Evolutionary conservation across 106 monocot genomes (phyloP).

Genomic region (Dioscorea alata): DNA sequence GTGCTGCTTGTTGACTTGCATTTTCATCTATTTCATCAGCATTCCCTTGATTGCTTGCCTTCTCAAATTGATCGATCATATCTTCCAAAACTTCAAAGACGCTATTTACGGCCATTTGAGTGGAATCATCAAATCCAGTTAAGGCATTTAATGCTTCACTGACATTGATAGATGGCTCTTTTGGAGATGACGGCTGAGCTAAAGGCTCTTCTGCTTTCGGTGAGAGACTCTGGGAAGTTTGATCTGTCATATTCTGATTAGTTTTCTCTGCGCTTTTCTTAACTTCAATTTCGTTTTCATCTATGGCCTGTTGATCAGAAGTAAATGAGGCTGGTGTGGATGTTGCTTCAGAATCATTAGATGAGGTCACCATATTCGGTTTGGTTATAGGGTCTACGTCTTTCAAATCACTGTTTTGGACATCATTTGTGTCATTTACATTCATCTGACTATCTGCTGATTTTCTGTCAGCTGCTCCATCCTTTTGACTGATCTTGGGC

Average conservation of each 20-base stretch:
- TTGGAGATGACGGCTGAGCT: slow-evolving; percentile 16
- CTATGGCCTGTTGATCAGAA: slow-evolving; percentile 8
- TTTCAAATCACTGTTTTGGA: slow-evolving; percentile 18
- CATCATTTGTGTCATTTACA: slow-evolving; percentile 16
- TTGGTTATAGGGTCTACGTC: slow-evolving; percentile 16
- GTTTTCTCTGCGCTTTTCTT: slow-evolving; percentile 23
- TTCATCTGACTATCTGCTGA: slow-evolving; percentile 16
- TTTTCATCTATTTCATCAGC: slow-evolving; percentile 11
- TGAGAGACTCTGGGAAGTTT: slow-evolving; percentile 23
- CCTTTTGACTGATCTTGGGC: slow-evolving; percentile 5
- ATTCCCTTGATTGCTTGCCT: slow-evolving; percentile 36
- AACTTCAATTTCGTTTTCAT: slow-evolving; percentile 25
- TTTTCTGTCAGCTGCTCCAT: slow-evolving; percentile 10
- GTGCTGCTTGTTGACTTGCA: slow-evolving; percentile 14
- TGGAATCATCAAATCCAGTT: slow-evolving; percentile 90
- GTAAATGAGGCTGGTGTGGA: slow-evolving; percentile 10
- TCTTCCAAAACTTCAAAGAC: slow-evolving; percentile 96
- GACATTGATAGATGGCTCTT: slow-evolving; percentile 54
- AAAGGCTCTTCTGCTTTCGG: slow-evolving; percentile 31
- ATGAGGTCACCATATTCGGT: slow-evolving; percentile 8
- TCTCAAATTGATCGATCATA: slow-evolving; percentile 93
- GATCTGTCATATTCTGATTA: slow-evolving; percentile 29
- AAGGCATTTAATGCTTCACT: slow-evolving; percentile 84
- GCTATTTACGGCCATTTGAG: slow-evolving; percentile 94
- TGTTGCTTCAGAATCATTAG: slow-evolving; percentile 25